Percentiles rank a stretch among this genome's conserved stretches.
phyloP scores from a whole-genome alignment of 2,329 filamentous ascomycete species.

The Eutypella sp. region DNA sequence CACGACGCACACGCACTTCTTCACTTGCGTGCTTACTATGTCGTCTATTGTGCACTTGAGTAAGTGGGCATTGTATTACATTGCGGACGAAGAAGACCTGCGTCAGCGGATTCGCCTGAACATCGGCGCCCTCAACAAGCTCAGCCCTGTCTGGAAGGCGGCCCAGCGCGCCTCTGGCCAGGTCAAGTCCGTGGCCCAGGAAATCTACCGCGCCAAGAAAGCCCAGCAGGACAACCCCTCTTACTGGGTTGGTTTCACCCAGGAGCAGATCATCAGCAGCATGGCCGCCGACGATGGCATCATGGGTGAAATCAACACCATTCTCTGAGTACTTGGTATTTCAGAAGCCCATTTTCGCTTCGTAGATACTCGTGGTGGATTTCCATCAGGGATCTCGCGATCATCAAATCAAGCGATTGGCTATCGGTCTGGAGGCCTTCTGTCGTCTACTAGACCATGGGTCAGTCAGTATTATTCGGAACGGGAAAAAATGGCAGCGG shows the following conservation, averaged over 20 bases:
- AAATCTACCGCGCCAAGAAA: constrained; percentile 61
- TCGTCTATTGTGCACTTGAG: constrained; percentile 78
- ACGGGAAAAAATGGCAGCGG: no score
- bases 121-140: constrained; percentile 66
- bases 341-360: neutral
- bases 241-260: constrained; percentile 51
- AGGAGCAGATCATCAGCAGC: constrained; percentile 50
- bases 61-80: constrained; percentile 65
- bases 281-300: constrained; percentile 55
- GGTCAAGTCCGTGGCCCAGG: constrained; percentile 73
- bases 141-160: constrained; percentile 68
- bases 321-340: constrained; percentile 19
- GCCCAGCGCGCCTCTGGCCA: constrained; percentile 66
- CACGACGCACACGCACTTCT: constrained; percentile 74
- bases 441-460: no score
- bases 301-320: constrained; percentile 50
- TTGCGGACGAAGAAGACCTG: constrained; percentile 60
- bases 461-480: no score
- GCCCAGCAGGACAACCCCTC: constrained; percentile 46
- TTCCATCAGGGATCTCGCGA: no score
- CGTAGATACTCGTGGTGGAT: neutral
- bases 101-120: constrained; percentile 75
- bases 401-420: no score
- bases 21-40: constrained; percentile 74
- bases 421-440: no score